These are phyloP conservation scores for Phoma herbarum DNA, from an alignment of 2,329 filamentous ascomycete genomes.

Conservation along the genomic window DNA sequence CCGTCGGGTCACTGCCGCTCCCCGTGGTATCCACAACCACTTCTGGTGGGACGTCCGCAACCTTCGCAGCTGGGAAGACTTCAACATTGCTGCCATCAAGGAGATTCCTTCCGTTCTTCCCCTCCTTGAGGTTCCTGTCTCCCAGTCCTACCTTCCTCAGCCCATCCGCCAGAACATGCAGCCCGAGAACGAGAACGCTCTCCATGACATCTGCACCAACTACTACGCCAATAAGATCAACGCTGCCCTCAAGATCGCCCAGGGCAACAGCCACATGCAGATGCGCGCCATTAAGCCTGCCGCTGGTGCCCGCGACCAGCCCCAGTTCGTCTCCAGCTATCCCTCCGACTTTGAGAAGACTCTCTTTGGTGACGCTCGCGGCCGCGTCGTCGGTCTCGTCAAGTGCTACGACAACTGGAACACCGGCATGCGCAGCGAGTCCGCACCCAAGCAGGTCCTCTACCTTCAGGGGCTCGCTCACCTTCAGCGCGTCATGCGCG, in stretches of 20 bases:
- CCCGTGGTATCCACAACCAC: slow-evolving; percentile 75
- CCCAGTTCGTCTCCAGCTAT: slow-evolving; percentile 72
- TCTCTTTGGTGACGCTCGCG: slow-evolving; percentile 58
- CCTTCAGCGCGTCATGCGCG: slow-evolving; percentile 90
- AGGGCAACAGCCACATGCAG: slow-evolving; percentile 68
- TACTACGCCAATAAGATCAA: slow-evolving; percentile 90
- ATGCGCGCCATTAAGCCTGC: slow-evolving; percentile 54
- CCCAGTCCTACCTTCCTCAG: slow-evolving; percentile 67
- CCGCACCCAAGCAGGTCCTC: slow-evolving; percentile 83
- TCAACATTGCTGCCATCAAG: slow-evolving; percentile 76
- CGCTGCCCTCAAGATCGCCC: slow-evolving; percentile 79
- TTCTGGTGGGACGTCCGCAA: slow-evolving; percentile 98
- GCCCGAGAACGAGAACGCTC: slow-evolving; percentile 79
- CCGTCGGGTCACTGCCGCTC: slow-evolving; percentile 76
- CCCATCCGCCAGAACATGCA: slow-evolving; percentile 67
- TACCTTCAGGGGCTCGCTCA: slow-evolving; percentile 88
- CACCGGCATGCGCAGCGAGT: slow-evolving; percentile 88
- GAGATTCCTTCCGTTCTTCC: slow-evolving; percentile 75
- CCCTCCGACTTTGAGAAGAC: slow-evolving; percentile 62
- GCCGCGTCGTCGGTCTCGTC: slow-evolving; percentile 81
- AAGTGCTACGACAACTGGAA: slow-evolving; percentile 95
- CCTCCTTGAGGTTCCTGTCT: slow-evolving; percentile 71
- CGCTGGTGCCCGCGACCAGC: slow-evolving; percentile 62
- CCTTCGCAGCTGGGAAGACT: slow-evolving; percentile 81
- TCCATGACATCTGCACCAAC: slow-evolving; percentile 77